Evolutionary conservation across 768 basidiomycete species (phyloP).

Genomic region (Psilocybe sp.): DNA sequence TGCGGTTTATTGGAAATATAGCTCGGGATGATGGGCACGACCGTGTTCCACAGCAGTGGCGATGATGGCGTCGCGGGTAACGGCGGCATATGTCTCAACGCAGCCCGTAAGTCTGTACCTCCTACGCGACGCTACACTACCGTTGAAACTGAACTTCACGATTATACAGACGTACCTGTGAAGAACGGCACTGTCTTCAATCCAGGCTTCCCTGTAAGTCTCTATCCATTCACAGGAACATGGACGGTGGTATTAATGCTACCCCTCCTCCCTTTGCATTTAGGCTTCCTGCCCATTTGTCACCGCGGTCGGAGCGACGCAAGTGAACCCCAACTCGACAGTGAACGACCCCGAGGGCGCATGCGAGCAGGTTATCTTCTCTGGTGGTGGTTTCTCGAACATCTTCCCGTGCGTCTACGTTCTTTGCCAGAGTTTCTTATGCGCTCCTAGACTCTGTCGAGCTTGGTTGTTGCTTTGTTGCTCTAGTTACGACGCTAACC

Average conservation of each 20-base stretch:
- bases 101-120: slow-evolving; percentile 32
- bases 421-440: not conserved
- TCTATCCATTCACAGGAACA: too few species aligned
- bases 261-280: not conserved
- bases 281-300: slow-evolving; percentile 46
- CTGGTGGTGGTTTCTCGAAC: slow-evolving; percentile 52
- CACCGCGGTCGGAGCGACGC: slow-evolving; percentile 55
- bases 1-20: slow-evolving; percentile 6
- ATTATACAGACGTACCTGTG: slow-evolving; percentile 19
- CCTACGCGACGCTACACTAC: not conserved
- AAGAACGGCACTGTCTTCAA: slow-evolving; percentile 22
- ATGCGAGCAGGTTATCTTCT: slow-evolving; percentile 43
- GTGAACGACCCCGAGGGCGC: slow-evolving; percentile 44
- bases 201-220: slow-evolving; percentile 21
- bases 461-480: too few species aligned
- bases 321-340: slow-evolving; percentile 40
- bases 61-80: slow-evolving; percentile 52
- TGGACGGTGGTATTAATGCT: too few species aligned
- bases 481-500: too few species aligned
- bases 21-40: slow-evolving; percentile 60
- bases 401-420: slow-evolving; percentile 31
- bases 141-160: not conserved
- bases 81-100: slow-evolving; percentile 34
- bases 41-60: slow-evolving; percentile 57
- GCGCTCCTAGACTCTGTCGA: not conserved